Percentiles rank a stretch among this genome's conserved stretches.
Evolutionary conservation across 768 basidiomycete genomes (phyloP).

Genomic region (Pholiota molesta): DNA sequence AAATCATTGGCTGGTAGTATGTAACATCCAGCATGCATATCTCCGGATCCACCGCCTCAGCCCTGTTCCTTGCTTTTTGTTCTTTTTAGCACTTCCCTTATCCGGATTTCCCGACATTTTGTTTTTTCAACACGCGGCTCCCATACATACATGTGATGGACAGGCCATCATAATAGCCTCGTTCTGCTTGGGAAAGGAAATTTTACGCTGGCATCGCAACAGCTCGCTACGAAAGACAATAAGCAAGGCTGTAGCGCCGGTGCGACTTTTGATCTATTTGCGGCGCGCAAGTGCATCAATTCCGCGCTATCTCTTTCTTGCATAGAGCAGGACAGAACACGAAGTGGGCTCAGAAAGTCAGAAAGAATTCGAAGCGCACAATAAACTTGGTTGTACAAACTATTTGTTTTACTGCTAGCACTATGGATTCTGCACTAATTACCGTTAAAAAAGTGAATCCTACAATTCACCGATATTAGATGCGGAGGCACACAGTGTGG

Average conservation of each 20-base stretch:
- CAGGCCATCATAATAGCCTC: neutral
- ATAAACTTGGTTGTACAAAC: slow-evolving; percentile 19
- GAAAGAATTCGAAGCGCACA: slow-evolving; percentile 12
- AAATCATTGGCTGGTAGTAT: neutral
- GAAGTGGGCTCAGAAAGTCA: slow-evolving; percentile 5
- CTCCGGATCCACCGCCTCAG: neutral
- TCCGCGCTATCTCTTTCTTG: neutral
- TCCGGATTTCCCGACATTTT: neutral
- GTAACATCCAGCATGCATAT: neutral
- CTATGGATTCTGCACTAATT: neutral
- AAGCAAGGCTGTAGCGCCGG: neutral
- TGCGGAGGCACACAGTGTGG: slow-evolving; percentile 4
- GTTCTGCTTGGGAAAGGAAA: neutral
- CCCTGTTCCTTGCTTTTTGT: slow-evolving; percentile 1
- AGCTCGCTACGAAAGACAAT: neutral
- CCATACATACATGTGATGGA: neutral
- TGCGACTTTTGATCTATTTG: neutral
- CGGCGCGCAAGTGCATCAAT: neutral
- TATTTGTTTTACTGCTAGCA: slow-evolving; percentile 14
- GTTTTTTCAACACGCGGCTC: neutral
- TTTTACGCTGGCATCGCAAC: neutral
- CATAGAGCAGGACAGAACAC: neutral
- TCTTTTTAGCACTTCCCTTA: slow-evolving; percentile 1
- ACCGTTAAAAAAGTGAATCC: neutral
- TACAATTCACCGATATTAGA: neutral